Base-by-base conservation (phyloP, 805 yeast species). In the Ogataea wickerhamii region DNA sequence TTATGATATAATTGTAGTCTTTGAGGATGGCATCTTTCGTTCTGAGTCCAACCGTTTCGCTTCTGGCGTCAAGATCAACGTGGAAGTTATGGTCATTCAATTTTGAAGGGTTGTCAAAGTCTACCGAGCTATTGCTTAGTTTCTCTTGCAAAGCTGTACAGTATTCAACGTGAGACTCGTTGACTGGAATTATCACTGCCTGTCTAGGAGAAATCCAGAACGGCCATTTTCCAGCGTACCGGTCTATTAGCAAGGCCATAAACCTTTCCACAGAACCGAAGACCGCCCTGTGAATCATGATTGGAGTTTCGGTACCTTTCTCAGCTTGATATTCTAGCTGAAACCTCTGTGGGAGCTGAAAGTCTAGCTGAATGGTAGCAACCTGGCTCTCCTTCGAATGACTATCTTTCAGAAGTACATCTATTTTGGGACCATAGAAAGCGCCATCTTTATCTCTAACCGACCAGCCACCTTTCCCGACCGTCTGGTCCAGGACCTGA, bases 131-230 rank as follows among this genome's bases (percentile, higher is more conserved):
- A 17, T 80, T 81, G 28, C 67, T 62, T 28, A 91, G 63, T 33
- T 55, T 44, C 4, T 56, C 46, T 11, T 70, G 72, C 2, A 85
- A 57, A 2, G 60, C 39, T n/a, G 67, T 47, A 3, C 94, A 84
- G 37, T 73, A 73, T 7, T 64, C 72, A 6, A 61, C 56, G 52
- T 84, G 89, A 7, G 71, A 64, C 0, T 78, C 78, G 40, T 81
- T 78, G 4, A 88, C 79, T 1, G 98, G 97, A 5, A 93, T 70
- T 2, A 93, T 70, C 27, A 84, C 70, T 0, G 91, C 93, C 58
- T 93, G 98, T 45, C 94, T 72, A 5, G 98, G 97, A 47, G 82
- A 87, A 30, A 93, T 56, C 98, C 98, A 93, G 58, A 93, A 88
- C 7, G 98, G 98, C 98, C 98, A 93, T 49, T 82, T 81, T 0